These are phyloP conservation scores for Plasmodium falciparum DNA, from an alignment of 169 alveolate genomes.

Conservation along the genomic window DNA sequence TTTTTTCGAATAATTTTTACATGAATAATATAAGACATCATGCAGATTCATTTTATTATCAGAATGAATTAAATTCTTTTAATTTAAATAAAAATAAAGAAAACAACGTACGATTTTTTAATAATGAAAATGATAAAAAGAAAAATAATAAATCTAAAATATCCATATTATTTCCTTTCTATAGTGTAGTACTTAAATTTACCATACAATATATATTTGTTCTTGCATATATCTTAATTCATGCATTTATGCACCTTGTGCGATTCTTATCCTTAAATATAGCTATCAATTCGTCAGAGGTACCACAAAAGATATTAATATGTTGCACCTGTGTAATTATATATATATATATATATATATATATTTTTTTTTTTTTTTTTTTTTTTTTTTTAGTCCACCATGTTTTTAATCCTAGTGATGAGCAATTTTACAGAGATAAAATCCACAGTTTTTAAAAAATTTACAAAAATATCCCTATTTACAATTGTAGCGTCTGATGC, in stretches of 20 bases:
- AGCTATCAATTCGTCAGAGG: constrained; percentile 93
- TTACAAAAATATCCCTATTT: constrained; percentile 83
- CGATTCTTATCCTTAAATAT: constrained; percentile 90
- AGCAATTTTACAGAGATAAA: constrained; percentile 93
- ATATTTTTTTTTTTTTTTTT: constrained; percentile 14
- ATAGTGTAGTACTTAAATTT: constrained; percentile 65
- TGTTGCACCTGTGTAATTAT: neutral
- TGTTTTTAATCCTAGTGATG: constrained; percentile 91
- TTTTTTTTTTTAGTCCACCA: constrained; percentile 83
- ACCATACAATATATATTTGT: constrained; percentile 76
- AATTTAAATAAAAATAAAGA: neutral
- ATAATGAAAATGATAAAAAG: constrained; percentile 30
- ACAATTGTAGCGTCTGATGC: constrained; percentile 90
- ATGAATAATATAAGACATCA: neutral
- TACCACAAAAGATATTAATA: constrained; percentile 4
- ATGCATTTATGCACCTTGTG: constrained; percentile 89
- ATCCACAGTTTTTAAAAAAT: constrained; percentile 93
- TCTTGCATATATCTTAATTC: constrained; percentile 83
- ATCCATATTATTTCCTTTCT: constrained; percentile 71
- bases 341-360: neutral
- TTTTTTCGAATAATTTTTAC: neutral
- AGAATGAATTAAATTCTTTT: constrained; percentile 3
- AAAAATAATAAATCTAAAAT: constrained; percentile 42
- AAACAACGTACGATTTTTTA: constrained; percentile 9
- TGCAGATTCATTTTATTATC: neutral